A percentile compares a stretch with the other conserved stretches of the same genome.
Conservation (phyloP, 495 filamentous ascomycete genomes). For the Elasticomyces elasticus region DNA sequence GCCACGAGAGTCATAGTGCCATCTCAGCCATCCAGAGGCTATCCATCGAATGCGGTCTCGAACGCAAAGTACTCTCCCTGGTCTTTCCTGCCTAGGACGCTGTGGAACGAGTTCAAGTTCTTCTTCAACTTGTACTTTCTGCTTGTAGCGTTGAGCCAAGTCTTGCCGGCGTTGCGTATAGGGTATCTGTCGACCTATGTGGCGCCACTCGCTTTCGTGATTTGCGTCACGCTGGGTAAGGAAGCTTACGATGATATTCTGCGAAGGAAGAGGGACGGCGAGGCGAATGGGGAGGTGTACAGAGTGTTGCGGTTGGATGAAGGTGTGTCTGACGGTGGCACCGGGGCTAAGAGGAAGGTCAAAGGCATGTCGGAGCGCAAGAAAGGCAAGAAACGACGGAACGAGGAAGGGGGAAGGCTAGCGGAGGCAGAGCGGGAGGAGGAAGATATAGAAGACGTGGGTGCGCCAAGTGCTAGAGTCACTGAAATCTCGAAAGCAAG, state of each 20-base stretch:
- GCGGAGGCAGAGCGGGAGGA: slow-evolving; percentile 36
- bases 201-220: slow-evolving; percentile 82
- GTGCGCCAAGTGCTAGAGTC: slow-evolving; percentile 37
- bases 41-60: slow-evolving; percentile 79
- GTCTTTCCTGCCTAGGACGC: slow-evolving; percentile 84
- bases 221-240: slow-evolving; percentile 85
- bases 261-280: slow-evolving; percentile 72
- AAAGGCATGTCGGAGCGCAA: slow-evolving; percentile 19
- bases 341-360: slow-evolving; percentile 12
- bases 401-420: slow-evolving; percentile 24
- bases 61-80: slow-evolving; percentile 98
- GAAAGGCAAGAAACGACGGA: slow-evolving; percentile 17
- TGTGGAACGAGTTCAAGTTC: slow-evolving; percentile 98
- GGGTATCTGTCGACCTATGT: slow-evolving; percentile 94
- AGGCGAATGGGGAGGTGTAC: slow-evolving; percentile 90
- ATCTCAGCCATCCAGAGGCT: no score
- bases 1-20: no score
- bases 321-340: slow-evolving; percentile 8
- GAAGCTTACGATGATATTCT: slow-evolving; percentile 92
- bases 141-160: slow-evolving; percentile 86
- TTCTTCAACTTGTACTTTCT: slow-evolving; percentile 99
- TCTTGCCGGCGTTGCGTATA: slow-evolving; percentile 77
- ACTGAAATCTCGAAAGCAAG: slow-evolving; percentile 67
- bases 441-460: slow-evolving; percentile 32
- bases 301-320: slow-evolving; percentile 60